Evolutionary conservation across 305 asterid genomes (phyloP), one percentile per base, ranked within the genome.

Genomic region (Fraxinus angustifolia): DNA sequence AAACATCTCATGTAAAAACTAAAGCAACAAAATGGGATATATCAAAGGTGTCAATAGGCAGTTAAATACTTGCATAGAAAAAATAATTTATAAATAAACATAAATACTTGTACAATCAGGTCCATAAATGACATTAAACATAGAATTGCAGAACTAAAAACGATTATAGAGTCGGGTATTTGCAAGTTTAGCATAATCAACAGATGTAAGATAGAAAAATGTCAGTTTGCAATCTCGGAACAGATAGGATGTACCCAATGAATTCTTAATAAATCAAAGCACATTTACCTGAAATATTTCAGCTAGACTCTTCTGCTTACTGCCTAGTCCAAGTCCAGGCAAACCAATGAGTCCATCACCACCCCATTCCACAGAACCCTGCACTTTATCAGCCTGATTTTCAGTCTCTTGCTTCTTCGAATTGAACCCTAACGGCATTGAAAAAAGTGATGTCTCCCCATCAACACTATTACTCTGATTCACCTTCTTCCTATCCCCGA

Each of bases 251-350:
- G 34, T 65, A 26, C 34, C 35, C 35, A 65, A 23, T 1, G 36
- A 67, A 23, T 36, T 72, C 48, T 23, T 28, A 70, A 21, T 76
- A 60, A 45, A 26, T 38, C 58, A 81, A 79, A 14, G 70, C 28
- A 67, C 26, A 82, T 78, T 81, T 84, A 94, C 99, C 97, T 94
- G 97, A 87, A 94, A 93, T 75, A 91, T 91, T 87, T 93, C 97
- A 45, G 91, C 97, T 81, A 96, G 82, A 83, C 98, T 96, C 92
- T 92, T 96, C 87, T 94, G 97, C 79, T 94, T 93, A 91, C 92
- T 86, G 77, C 97, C 97, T 67, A 71, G 42, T 71, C 76, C 76
- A 16, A 71, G 45, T 71, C 76, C 76, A 31, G 76, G 76, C 76
- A 71, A 71, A 71, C 76, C 76, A 16, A 71, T 71, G 40, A 71